Percentiles rank a stretch among this genome's conserved stretches.
phyloP scores from a whole-genome alignment of 2,329 filamentous ascomycete genomes.

The Hansfordia pulvinata region DNA sequence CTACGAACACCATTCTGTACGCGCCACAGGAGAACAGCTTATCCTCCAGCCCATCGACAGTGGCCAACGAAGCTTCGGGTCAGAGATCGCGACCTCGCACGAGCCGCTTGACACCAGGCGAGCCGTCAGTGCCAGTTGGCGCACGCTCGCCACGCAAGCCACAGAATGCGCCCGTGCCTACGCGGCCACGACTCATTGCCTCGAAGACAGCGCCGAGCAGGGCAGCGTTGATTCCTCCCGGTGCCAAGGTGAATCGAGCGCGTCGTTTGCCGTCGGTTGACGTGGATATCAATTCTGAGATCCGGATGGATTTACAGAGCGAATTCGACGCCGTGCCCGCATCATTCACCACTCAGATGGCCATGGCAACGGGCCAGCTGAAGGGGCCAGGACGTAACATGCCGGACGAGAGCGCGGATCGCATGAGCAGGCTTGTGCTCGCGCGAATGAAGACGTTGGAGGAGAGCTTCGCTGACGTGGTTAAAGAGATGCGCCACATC shows the following conservation, averaged over 20 bases:
- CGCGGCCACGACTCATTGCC: conserved; percentile 42
- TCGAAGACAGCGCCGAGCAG: conserved; percentile 43
- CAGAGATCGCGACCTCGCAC: conserved; percentile 20
- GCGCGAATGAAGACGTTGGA: conserved; percentile 88
- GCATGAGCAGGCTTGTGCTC: conserved; percentile 69
- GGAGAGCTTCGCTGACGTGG: conserved; percentile 79
- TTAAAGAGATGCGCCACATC: conserved; percentile 61
- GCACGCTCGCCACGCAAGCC: conserved; percentile 33
- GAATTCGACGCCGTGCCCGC: conserved; percentile 53
- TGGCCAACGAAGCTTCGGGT: conserved; percentile 22
- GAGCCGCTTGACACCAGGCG: conserved; percentile 22
- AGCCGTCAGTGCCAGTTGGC: conserved; percentile 21
- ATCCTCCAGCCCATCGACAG: conserved; percentile 24
- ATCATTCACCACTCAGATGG: conserved; percentile 73
- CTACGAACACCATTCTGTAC: conserved; percentile 74
- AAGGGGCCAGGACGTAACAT: conserved; percentile 24
- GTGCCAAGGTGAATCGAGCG: conserved; percentile 27
- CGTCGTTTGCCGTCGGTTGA: conserved; percentile 51
- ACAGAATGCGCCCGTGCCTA: conserved; percentile 27
- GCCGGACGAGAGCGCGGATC: conserved; percentile 37
- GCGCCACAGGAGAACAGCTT: conserved; percentile 43
- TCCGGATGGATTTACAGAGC: conserved; percentile 45
- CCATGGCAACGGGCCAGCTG: conserved; percentile 52
- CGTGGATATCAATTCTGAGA: conserved; percentile 62
- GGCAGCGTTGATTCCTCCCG: conserved; percentile 36